Percentiles rank a stretch among this genome's conserved stretches.
Evolutionary conservation across 1,139 yeast species (phyloP).

Genomic region (Magnusiomyces sp.): DNA sequence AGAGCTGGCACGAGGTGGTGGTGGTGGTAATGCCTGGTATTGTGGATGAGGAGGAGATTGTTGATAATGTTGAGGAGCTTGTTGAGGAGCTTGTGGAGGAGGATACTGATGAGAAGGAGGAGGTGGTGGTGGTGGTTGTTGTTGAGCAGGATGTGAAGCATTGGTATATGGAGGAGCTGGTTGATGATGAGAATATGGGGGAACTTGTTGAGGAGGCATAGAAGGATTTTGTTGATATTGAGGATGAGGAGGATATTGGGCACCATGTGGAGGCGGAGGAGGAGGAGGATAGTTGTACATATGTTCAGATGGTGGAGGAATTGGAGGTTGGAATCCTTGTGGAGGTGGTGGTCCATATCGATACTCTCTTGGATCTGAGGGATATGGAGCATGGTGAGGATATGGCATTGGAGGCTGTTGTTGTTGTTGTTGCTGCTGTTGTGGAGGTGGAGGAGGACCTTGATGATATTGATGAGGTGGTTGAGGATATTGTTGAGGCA

Average conservation of each 20-base stretch:
- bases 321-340: conserved; percentile 6
- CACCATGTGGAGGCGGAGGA: conserved; percentile 5
- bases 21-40: conserved; percentile 5
- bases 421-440: no score
- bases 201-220: conserved; percentile 13
- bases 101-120: conserved; percentile 8
- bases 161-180: conserved; percentile 3
- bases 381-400: neutral
- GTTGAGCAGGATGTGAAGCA: conserved; percentile 7
- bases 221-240: conserved; percentile 16
- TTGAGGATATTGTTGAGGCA: conserved; percentile 3
- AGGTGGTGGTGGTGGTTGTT: conserved; percentile 6
- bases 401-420: no score
- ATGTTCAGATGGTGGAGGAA: conserved; percentile 6
- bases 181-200: conserved; percentile 14
- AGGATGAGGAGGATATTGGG: conserved; percentile 3
- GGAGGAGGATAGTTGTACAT: conserved; percentile 5
- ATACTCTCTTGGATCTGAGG: conserved; percentile 6
- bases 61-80: conserved; percentile 6
- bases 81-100: conserved; percentile 8
- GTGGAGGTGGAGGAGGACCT: neutral
- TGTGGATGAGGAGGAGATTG: conserved; percentile 5
- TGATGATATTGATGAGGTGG: conserved; percentile 9
- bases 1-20: conserved; percentile 7
- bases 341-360: conserved; percentile 6